Evolutionary conservation across 148 eudicot genomes (phyloP).

Genomic region (Rhododendron williamsianum): DNA sequence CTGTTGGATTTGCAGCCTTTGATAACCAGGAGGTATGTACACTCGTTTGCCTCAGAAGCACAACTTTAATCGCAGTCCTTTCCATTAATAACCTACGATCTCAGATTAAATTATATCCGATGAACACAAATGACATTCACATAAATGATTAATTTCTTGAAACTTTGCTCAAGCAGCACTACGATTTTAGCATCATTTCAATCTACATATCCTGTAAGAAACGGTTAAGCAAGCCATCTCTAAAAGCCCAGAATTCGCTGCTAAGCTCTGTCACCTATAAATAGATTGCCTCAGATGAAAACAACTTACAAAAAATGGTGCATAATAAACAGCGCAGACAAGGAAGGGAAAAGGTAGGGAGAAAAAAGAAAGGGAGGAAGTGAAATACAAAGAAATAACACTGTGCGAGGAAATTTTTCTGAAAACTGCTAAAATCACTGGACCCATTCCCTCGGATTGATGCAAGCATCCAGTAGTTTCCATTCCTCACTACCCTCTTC

Average conservation of each 20-base stretch:
- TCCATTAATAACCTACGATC: background rate
- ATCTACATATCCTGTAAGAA: background rate
- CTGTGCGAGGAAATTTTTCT: background rate
- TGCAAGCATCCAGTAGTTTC: slow-evolving; percentile 95
- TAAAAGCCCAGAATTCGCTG: background rate
- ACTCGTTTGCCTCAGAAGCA: too few species aligned
- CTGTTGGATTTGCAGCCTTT: background rate
- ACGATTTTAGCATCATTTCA: background rate
- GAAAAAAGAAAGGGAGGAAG: background rate
- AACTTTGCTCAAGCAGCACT: background rate
- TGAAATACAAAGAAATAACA: background rate
- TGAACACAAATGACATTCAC: background rate
- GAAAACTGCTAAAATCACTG: slow-evolving; percentile 6
- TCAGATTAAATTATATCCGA: background rate
- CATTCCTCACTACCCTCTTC: slow-evolving; percentile 95
- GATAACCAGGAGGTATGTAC: background rate
- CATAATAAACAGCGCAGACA: background rate
- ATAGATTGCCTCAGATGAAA: background rate
- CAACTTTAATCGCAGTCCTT: background rate
- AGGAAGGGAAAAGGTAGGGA: background rate
- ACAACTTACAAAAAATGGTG: background rate
- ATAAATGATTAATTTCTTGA: background rate
- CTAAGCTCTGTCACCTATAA: background rate
- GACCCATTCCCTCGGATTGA: slow-evolving; percentile 91
- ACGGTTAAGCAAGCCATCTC: background rate